These are phyloP conservation scores for Sugiyamaella chiloensis DNA, from an alignment of 805 yeast genomes.

Conservation along the genomic window DNA sequence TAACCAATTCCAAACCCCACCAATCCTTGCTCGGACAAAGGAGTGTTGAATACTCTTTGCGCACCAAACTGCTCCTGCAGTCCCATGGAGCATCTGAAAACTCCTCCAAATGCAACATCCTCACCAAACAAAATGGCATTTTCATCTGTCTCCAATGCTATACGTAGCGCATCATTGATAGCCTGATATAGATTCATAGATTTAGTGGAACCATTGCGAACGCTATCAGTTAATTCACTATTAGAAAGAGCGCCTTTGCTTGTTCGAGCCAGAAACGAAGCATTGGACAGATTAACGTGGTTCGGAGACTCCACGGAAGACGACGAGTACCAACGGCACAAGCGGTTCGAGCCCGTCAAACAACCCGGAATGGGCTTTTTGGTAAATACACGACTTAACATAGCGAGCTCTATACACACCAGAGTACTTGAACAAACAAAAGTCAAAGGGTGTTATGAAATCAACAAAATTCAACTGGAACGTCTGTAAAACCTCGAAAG, in stretches of 20 bases:
- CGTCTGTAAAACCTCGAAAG: too few species aligned
- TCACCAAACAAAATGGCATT: slow-evolving; percentile 89
- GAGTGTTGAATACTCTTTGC: slow-evolving; percentile 83
- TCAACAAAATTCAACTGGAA: too few species aligned
- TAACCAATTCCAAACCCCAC: slow-evolving; percentile 87
- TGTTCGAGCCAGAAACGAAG: slow-evolving; percentile 27
- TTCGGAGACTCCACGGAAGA: slow-evolving; percentile 21
- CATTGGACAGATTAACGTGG: slow-evolving; percentile 25
- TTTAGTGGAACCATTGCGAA: slow-evolving; percentile 24
- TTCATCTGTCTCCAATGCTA: slow-evolving; percentile 87
- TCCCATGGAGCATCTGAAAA: slow-evolving; percentile 88
- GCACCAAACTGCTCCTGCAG: slow-evolving; percentile 85
- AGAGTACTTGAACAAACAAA: too few species aligned
- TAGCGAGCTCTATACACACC: too few species aligned
- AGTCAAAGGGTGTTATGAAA: too few species aligned
- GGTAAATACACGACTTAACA: too few species aligned
- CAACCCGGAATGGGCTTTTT: too few species aligned
- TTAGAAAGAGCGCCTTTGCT: slow-evolving; percentile 21
- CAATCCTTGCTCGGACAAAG: slow-evolving; percentile 93
- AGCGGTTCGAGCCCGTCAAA: too few species aligned
- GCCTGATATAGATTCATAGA: slow-evolving; percentile 44
- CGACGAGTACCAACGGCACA: slow-evolving; percentile 2
- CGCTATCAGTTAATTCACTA: slow-evolving; percentile 22
- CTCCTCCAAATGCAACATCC: slow-evolving; percentile 96
- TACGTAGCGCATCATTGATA: slow-evolving; percentile 86